Evolutionary conservation across 495 filamentous ascomycete species (phyloP).

Genomic region (Aspergillus nidulans): DNA sequence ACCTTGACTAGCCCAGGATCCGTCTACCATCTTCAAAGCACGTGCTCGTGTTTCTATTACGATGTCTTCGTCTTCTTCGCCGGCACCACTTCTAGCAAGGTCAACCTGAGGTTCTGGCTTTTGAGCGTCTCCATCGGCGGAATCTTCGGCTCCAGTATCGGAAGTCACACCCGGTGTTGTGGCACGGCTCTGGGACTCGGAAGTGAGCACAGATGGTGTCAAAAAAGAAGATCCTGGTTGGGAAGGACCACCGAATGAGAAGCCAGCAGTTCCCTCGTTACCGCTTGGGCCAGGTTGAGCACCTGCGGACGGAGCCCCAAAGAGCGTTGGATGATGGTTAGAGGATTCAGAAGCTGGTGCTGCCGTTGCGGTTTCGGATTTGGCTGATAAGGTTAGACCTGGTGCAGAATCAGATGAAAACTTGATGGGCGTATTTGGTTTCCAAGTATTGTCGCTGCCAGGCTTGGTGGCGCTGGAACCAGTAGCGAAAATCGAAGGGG

Average conservation of each 20-base stretch:
- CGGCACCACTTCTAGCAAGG: slow-evolving; percentile 57
- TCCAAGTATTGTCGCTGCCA: slow-evolving; percentile 50
- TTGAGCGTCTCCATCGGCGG: slow-evolving; percentile 49
- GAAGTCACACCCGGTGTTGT: slow-evolving; percentile 50
- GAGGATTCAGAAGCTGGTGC: slow-evolving; percentile 26
- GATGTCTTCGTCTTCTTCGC: slow-evolving; percentile 67
- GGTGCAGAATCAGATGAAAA: slow-evolving; percentile 30
- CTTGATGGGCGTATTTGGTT: slow-evolving; percentile 25
- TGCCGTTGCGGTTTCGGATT: slow-evolving; percentile 25
- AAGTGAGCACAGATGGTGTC: slow-evolving; percentile 31
- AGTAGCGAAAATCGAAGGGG: slow-evolving; percentile 21
- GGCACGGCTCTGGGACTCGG: slow-evolving; percentile 27
- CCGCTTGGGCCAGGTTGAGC: slow-evolving; percentile 23
- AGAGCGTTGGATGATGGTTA: slow-evolving; percentile 40
- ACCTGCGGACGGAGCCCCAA: slow-evolving; percentile 33
- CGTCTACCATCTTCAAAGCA: slow-evolving; percentile 47
- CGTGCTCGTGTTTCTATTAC: slow-evolving; percentile 61
- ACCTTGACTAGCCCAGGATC: slow-evolving; percentile 54
- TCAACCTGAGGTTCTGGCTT: slow-evolving; percentile 52
- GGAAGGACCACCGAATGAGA: slow-evolving; percentile 34
- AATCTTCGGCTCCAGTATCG: slow-evolving; percentile 57
- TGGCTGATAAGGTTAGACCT: slow-evolving; percentile 16
- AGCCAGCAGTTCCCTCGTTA: slow-evolving; percentile 28
- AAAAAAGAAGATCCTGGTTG: slow-evolving; percentile 28
- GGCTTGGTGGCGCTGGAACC: slow-evolving; percentile 15